A percentile compares a stretch with the other conserved stretches of the same genome.
phyloP scores from a whole-genome alignment of 768 basidiomycete species.

The Tylopilus subfusipes region DNA sequence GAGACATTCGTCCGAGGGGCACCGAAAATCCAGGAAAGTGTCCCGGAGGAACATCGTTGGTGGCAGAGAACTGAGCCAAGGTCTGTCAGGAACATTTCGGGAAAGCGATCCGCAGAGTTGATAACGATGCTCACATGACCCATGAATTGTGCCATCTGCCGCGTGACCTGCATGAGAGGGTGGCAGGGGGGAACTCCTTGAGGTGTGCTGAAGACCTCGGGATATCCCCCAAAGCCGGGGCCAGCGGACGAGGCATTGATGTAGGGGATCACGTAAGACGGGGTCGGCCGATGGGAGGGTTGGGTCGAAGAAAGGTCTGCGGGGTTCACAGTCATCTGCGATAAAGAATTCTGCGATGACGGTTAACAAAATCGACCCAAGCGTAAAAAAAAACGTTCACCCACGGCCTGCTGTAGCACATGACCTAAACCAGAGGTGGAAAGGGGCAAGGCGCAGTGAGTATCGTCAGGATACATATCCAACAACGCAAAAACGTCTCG shows the following conservation, averaged over 20 bases:
- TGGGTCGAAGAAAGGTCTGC: background rate
- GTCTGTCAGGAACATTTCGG: background rate
- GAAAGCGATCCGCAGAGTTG: too few relatives aligned
- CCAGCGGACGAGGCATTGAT: background rate
- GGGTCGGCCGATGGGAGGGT: background rate
- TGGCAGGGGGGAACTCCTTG: background rate
- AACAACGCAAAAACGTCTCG: background rate
- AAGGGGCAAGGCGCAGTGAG: background rate
- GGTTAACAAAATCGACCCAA: background rate
- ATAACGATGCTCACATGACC: slow-evolving; percentile 6
- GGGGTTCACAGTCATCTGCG: slow-evolving; percentile 5
- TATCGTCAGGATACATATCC: background rate
- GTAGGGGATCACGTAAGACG: background rate
- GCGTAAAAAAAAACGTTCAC: background rate
- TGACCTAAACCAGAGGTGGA: background rate
- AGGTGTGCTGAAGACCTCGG: background rate
- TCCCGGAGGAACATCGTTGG: too few relatives aligned
- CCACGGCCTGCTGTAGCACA: slow-evolving; percentile 4
- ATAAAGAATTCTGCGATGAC: background rate
- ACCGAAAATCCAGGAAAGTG: background rate
- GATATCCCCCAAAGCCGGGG: background rate
- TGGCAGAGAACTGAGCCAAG: background rate
- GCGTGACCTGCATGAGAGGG: background rate
- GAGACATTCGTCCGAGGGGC: background rate
- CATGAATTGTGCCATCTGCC: background rate